Evolutionary conservation across 768 basidiomycete genomes (phyloP).

Genomic region (Coprinopsis sp.): DNA sequence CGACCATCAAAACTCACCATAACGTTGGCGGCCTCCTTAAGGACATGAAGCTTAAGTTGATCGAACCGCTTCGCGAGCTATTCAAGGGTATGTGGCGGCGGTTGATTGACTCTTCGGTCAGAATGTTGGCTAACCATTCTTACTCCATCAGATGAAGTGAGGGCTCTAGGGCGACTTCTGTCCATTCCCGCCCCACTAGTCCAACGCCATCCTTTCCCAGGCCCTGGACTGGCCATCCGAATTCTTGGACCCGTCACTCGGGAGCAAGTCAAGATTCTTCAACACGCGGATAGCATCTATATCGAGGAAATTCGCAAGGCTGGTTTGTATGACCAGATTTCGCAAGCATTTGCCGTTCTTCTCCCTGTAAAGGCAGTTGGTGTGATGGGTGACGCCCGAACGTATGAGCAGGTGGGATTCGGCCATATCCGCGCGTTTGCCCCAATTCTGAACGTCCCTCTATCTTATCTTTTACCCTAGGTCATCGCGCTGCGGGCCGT

Average conservation of each 20-base stretch:
- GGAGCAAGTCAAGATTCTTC: slow-evolving; percentile 86
- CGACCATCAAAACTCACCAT: slow-evolving; percentile 99
- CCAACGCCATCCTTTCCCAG: slow-evolving; percentile 97
- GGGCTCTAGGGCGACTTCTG: slow-evolving; percentile 85
- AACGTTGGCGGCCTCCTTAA: slow-evolving; percentile 95
- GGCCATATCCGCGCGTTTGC: no score
- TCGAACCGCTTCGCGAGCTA: slow-evolving; percentile 93
- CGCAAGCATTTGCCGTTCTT: slow-evolving; percentile 95
- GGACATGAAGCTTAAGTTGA: slow-evolving; percentile 98
- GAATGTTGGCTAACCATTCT: no score
- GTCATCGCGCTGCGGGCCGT: slow-evolving; percentile 95
- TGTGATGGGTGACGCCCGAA: slow-evolving; percentile 94
- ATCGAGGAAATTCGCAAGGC: slow-evolving; percentile 97
- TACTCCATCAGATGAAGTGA: slow-evolving; percentile 77
- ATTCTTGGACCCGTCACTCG: slow-evolving; percentile 94
- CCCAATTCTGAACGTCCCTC: no score
- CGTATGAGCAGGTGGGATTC: slow-evolving; percentile 94
- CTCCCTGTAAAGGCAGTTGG: slow-evolving; percentile 95
- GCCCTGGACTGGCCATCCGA: slow-evolving; percentile 95
- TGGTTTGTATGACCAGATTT: slow-evolving; percentile 86
- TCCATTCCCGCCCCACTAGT: slow-evolving; percentile 91
- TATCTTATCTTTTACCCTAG: slow-evolving; percentile 30
- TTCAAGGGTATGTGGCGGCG: slow-evolving; percentile 76
- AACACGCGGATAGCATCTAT: slow-evolving; percentile 92
- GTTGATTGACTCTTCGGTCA: slow-evolving; percentile 4